Percentiles rank a stretch among this genome's conserved stretches.
Evolutionary conservation across 352 stramenopile species (phyloP).

Genomic region (Thalassiosira mediterranea): DNA sequence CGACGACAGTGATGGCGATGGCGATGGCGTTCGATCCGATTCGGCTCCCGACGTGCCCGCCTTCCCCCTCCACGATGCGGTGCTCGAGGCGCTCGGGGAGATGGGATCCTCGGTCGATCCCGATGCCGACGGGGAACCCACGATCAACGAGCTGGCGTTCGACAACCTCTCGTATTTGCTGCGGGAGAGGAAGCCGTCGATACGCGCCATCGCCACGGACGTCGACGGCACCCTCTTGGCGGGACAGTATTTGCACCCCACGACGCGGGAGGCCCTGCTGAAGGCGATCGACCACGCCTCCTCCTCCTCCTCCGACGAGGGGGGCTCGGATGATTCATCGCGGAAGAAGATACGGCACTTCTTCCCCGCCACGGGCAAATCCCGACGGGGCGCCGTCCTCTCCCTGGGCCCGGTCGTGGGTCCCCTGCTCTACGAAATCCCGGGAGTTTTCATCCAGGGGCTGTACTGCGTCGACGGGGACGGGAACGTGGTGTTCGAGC

Average conservation of each 20-base stretch:
- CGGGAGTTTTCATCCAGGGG: constrained; percentile 83
- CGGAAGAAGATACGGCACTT: constrained; percentile 61
- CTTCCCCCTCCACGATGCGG: constrained; percentile 49
- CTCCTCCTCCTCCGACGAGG: background rate
- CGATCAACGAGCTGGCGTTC: constrained; percentile 25
- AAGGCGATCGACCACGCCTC: constrained; percentile 49
- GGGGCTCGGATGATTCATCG: background rate
- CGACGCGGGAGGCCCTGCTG: constrained; percentile 56
- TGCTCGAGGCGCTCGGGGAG: constrained; percentile 53
- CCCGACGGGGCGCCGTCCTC: constrained; percentile 63
- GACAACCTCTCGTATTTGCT: constrained; percentile 30
- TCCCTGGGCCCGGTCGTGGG: constrained; percentile 68
- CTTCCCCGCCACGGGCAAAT: constrained; percentile 85
- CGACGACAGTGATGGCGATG: constrained; percentile 14
- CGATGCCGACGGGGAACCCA: constrained; percentile 14
- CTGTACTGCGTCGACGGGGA: constrained; percentile 75
- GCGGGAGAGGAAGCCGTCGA: constrained; percentile 45
- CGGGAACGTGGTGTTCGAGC: constrained; percentile 80
- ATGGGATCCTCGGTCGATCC: constrained; percentile 22
- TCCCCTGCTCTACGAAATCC: constrained; percentile 52
- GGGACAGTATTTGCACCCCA: constrained; percentile 67
- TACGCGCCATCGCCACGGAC: constrained; percentile 81
- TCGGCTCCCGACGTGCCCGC: constrained; percentile 15
- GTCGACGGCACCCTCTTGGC: constrained; percentile 83
- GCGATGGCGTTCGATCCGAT: background rate